Conservation (phyloP, 176 grass and related monocot genomes). For the Melocanna baccifera region DNA sequence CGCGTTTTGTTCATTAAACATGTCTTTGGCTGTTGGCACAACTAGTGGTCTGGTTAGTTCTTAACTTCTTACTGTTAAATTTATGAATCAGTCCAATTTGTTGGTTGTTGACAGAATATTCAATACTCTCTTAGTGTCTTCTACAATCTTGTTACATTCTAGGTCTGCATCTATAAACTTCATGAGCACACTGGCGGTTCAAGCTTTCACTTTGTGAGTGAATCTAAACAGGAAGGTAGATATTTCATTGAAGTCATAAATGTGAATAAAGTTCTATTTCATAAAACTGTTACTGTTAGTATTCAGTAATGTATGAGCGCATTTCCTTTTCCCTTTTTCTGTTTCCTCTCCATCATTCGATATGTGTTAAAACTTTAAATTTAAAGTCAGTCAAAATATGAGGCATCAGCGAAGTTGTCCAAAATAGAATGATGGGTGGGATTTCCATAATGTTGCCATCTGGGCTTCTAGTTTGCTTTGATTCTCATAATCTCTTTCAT, state of each 20-base stretch:
- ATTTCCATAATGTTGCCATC: slow-evolving; percentile 14
- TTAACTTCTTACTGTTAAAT: slow-evolving; percentile 40
- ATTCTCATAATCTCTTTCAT: slow-evolving; percentile 9
- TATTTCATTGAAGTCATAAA: slow-evolving; percentile 28
- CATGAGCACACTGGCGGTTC: slow-evolving; percentile 58
- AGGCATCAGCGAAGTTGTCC: not conserved
- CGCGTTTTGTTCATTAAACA: slow-evolving; percentile 61
- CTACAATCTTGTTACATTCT: slow-evolving; percentile 30
- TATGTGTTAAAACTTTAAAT: not conserved
- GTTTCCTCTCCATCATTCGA: not conserved
- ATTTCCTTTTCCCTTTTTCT: not conserved
- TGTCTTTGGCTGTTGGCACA: slow-evolving; percentile 82
- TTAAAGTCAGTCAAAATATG: not conserved
- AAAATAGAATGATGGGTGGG: not conserved
- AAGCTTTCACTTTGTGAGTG: slow-evolving; percentile 71
- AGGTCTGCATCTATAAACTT: slow-evolving; percentile 91
- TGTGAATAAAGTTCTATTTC: not conserved
- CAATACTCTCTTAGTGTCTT: not conserved
- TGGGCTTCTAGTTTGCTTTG: not conserved
- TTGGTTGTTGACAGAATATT: slow-evolving; percentile 10
- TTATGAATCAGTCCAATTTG: slow-evolving; percentile 21
- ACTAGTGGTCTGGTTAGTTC: slow-evolving; percentile 90
- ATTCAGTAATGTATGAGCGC: not conserved
- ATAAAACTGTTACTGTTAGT: not conserved
- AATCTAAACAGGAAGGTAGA: slow-evolving; percentile 84